Evolutionary conservation across 495 filamentous ascomycete species (phyloP).

Genomic region (Aspergillus diversus): DNA sequence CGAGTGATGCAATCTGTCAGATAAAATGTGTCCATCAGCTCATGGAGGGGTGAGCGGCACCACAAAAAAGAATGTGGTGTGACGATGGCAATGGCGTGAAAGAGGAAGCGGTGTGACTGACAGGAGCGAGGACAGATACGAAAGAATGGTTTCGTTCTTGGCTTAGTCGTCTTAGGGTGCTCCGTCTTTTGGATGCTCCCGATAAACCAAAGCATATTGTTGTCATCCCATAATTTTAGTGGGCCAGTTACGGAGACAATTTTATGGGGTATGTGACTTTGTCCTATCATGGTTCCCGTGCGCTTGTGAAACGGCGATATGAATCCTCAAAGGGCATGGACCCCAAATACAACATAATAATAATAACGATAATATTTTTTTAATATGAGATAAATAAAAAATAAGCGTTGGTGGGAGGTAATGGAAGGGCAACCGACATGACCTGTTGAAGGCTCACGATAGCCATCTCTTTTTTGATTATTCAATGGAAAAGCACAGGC

Average conservation of each 20-base stretch:
- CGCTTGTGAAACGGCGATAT: neutral
- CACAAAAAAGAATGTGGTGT: conserved; percentile 28
- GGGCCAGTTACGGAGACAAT: conserved; percentile 6
- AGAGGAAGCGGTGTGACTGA: conserved; percentile 30
- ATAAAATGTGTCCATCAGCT: neutral
- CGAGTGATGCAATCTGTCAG: conserved; percentile 26
- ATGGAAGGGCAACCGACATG: neutral
- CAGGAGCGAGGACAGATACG: conserved; percentile 12
- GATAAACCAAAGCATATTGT: neutral
- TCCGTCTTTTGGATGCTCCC: neutral
- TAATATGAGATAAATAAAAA: too few relatives aligned
- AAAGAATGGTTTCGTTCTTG: neutral
- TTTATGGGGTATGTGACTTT: neutral
- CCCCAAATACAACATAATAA: neutral
- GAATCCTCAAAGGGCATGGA: neutral
- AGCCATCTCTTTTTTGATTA: neutral
- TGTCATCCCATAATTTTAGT: neutral
- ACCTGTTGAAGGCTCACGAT: neutral
- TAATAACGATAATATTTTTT: neutral
- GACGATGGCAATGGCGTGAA: conserved; percentile 16
- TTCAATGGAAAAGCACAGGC: neutral
- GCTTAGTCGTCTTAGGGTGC: neutral
- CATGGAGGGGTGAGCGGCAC: conserved; percentile 20
- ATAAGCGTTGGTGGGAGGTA: neutral
- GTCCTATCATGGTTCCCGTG: neutral